phyloP scores from a whole-genome alignment of 192 early-diverging fungal species.

The Podila epicladia region DNA sequence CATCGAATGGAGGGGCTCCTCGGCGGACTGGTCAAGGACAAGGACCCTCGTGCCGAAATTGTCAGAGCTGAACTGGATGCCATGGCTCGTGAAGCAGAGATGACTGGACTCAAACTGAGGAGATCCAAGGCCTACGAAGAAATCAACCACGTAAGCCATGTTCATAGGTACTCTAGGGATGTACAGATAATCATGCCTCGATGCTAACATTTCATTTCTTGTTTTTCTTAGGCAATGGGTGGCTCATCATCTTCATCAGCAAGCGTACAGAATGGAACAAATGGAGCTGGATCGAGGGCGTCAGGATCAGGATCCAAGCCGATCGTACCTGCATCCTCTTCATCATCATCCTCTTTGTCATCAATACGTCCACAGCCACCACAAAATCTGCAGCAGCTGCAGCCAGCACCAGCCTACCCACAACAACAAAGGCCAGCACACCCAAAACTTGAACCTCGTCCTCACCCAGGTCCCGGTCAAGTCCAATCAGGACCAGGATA shows the following conservation, averaged over 20 bases:
- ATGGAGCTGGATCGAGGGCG: neutral
- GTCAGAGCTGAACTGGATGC: slow-evolving; percentile 52
- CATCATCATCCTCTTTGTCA: neutral
- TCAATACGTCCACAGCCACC: neutral
- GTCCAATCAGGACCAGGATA: neutral
- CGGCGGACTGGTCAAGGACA: slow-evolving; percentile 61
- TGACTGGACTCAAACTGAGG: slow-evolving; percentile 49
- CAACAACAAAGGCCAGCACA: neutral
- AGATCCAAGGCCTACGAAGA: slow-evolving; percentile 48
- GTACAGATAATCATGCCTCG: neutral
- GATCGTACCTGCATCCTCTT: neutral
- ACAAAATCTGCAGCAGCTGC: neutral
- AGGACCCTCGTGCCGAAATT: slow-evolving; percentile 57
- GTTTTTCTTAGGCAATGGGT: slow-evolving; percentile 6
- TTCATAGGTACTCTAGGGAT: neutral
- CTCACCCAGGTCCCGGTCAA: neutral
- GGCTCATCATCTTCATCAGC: neutral
- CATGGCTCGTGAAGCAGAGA: slow-evolving; percentile 50
- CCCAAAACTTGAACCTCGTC: slow-evolving; percentile 1
- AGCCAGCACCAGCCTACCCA: neutral
- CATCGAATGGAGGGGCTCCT: slow-evolving; percentile 76
- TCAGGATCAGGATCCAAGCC: slow-evolving; percentile 2
- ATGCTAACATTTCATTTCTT: neutral
- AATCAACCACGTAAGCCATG: slow-evolving; percentile 21
- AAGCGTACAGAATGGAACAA: neutral